A percentile compares a stretch with the other conserved stretches of the same genome.
These are phyloP conservation scores for Rehmannia glutinosa DNA, from an alignment of 257 asterid genomes.

Conservation along the genomic window DNA sequence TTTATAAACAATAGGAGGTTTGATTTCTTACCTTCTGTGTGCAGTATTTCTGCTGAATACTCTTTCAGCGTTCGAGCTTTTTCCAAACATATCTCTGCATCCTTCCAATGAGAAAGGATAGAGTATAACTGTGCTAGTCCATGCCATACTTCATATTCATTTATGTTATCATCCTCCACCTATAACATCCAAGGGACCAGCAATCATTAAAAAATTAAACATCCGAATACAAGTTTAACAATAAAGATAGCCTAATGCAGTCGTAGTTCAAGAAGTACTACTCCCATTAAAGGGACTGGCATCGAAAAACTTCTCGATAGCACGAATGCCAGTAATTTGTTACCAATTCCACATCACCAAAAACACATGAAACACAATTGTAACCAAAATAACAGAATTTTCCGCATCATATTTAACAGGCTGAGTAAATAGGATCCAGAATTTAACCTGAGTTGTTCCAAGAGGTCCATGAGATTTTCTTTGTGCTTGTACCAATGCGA, in stretches of 20 bases:
- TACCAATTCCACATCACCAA: neutral
- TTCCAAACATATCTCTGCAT: slow-evolving; percentile 82
- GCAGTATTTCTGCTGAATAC: slow-evolving; percentile 83
- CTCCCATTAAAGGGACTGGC: neutral
- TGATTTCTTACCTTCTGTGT: slow-evolving; percentile 64
- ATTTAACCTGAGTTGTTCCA: slow-evolving; percentile 57
- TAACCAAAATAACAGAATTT: neutral
- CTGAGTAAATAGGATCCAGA: slow-evolving; percentile 7
- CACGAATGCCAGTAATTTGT: neutral
- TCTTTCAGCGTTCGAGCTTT: slow-evolving; percentile 76
- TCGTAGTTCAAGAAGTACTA: neutral
- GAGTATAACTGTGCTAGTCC: slow-evolving; percentile 89
- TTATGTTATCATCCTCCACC: slow-evolving; percentile 69
- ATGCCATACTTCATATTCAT: slow-evolving; percentile 94
- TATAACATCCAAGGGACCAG: slow-evolving; percentile 23
- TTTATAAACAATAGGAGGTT: neutral
- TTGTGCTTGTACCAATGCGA: slow-evolving; percentile 95
- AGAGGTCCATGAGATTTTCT: slow-evolving; percentile 68
- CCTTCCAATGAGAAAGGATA: slow-evolving; percentile 89
- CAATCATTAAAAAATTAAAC: slow-evolving; percentile 2
- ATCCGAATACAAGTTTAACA: neutral
- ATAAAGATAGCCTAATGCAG: slow-evolving; percentile 2
- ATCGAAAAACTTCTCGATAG: neutral
- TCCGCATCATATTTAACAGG: slow-evolving; percentile 2
- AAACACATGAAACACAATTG: neutral